These are phyloP conservation scores for Athelia psychrophila DNA, from an alignment of 1,284 basidiomycete species.

Conservation along the genomic window DNA sequence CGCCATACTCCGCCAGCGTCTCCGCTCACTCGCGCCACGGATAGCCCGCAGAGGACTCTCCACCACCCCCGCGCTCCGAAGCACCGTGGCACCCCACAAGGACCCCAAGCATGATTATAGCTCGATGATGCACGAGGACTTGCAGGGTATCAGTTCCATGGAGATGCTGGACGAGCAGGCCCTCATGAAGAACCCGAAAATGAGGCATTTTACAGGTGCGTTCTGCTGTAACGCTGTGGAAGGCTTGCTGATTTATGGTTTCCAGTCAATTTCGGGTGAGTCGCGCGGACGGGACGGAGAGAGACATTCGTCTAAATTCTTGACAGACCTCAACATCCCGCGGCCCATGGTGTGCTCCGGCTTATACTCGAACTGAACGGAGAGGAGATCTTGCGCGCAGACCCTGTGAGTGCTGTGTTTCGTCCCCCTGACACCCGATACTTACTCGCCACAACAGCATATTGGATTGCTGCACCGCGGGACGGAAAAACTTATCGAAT, in stretches of 20 bases:
- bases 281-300: slow-evolving; percentile 5
- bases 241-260: neutral
- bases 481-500: slow-evolving; percentile 98
- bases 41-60: slow-evolving; percentile 14
- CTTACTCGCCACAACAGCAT: slow-evolving; percentile 53
- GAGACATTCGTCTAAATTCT: neutral
- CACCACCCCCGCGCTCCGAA: slow-evolving; percentile 17
- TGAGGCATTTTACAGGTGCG: slow-evolving; percentile 91
- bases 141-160: slow-evolving; percentile 74
- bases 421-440: slow-evolving; percentile 4
- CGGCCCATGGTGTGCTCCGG: slow-evolving; percentile 97
- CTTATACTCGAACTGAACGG: slow-evolving; percentile 98
- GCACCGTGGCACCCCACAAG: slow-evolving; percentile 8
- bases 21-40: slow-evolving; percentile 20
- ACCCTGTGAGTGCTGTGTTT: slow-evolving; percentile 61
- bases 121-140: slow-evolving; percentile 33
- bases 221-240: slow-evolving; percentile 10
- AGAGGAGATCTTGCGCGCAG: slow-evolving; percentile 89
- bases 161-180: slow-evolving; percentile 80
- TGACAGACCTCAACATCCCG: slow-evolving; percentile 91
- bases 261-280: slow-evolving; percentile 87
- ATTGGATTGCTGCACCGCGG: slow-evolving; percentile 96
- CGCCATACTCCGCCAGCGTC: slow-evolving; percentile 41
- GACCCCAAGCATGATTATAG: slow-evolving; percentile 16
- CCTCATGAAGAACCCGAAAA: slow-evolving; percentile 71